A percentile compares a stretch with the other conserved stretches of the same genome.
phyloP scores from a whole-genome alignment of 1,284 basidiomycete genomes.

The Moniliella sp. region DNA sequence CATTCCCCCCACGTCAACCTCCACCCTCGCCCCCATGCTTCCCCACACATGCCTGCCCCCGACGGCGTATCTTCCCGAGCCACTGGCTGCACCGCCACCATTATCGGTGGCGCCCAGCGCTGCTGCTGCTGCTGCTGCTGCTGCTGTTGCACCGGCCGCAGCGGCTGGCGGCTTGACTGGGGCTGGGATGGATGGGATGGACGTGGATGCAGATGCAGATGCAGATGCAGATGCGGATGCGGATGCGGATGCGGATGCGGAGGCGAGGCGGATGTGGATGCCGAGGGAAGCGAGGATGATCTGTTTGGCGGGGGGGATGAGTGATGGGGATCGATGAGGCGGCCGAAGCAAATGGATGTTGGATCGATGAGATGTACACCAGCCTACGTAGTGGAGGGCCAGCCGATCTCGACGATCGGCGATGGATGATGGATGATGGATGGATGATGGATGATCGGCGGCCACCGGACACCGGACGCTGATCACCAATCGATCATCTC shows the following conservation, averaged over 20 bases:
- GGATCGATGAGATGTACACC: too few species aligned
- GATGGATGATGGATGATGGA: too few species aligned
- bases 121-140: background rate
- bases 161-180: background rate
- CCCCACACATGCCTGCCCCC: background rate
- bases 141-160: background rate
- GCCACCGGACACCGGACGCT: too few species aligned
- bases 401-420: too few species aligned
- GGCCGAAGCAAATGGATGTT: too few species aligned
- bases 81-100: background rate
- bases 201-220: constrained; percentile 1
- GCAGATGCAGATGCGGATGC: constrained; percentile 1
- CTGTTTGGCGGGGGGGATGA: too few species aligned
- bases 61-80: background rate
- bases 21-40: background rate
- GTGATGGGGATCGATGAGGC: too few species aligned
- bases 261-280: constrained; percentile 1
- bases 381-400: too few species aligned
- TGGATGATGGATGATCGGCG: too few species aligned
- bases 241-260: constrained; percentile 1
- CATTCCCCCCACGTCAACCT: background rate
- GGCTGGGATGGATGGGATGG: background rate
- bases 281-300: constrained; percentile 2
- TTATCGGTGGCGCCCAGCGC: background rate
- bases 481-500: too few species aligned